These are phyloP conservation scores for Magnaporthiopsis poae DNA, from an alignment of 2,329 filamentous ascomycete genomes.

Conservation along the genomic window DNA sequence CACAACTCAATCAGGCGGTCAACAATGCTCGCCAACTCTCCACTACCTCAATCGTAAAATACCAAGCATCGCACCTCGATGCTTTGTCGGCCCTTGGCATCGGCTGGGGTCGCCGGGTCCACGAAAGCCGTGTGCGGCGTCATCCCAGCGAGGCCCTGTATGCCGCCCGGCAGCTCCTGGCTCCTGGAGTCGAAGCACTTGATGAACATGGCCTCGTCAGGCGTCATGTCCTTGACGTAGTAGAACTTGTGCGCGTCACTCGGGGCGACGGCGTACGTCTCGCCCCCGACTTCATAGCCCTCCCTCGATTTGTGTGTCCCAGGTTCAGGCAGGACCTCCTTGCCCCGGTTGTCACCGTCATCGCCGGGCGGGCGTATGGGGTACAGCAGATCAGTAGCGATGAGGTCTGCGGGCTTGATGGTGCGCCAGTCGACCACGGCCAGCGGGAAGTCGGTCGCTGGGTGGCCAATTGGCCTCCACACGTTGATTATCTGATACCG, in stretches of 20 bases:
- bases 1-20: neutral
- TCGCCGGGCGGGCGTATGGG: constrained; percentile 30
- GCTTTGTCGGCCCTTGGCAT: constrained; percentile 41
- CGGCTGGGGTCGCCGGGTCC: constrained; percentile 42
- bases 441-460: constrained; percentile 53
- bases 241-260: constrained; percentile 52
- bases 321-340: constrained; percentile 45
- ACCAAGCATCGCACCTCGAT: constrained; percentile 57
- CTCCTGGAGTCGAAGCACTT: constrained; percentile 45
- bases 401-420: constrained; percentile 46
- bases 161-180: constrained; percentile 24
- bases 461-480: constrained; percentile 57
- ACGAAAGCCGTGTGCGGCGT: constrained; percentile 46
- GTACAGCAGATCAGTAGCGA: constrained; percentile 54
- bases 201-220: constrained; percentile 36
- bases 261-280: constrained; percentile 51
- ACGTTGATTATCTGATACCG: constrained; percentile 62
- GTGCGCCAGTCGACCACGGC: constrained; percentile 56
- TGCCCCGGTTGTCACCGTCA: constrained; percentile 43
- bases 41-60: constrained; percentile 39
- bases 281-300: constrained; percentile 52
- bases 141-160: constrained; percentile 33
- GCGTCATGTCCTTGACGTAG: constrained; percentile 59
- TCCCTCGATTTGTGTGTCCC: constrained; percentile 36
- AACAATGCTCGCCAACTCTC: neutral